Evolutionary conservation across 192 early-diverging fungal genomes (phyloP), one percentile per base, ranked within the genome.

Genomic region (Martensiomyces pterosporus): DNA sequence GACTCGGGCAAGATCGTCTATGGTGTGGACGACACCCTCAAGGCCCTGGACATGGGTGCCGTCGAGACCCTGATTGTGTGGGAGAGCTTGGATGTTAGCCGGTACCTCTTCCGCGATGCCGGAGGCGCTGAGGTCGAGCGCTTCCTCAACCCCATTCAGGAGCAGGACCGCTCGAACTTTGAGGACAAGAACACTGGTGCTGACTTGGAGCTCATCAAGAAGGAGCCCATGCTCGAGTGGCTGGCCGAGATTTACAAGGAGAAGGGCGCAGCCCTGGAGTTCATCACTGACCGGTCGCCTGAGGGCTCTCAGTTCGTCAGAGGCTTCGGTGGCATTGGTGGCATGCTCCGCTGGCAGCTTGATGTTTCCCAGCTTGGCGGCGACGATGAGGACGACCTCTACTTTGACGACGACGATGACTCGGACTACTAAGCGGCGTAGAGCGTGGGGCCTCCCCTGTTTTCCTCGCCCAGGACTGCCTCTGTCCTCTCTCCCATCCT

Each of bases 301-400:
- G 94, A 97, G 75, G 94, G 94, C 36, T 87, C 91, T 25, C 93
- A 97, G 76, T 99, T 97, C 77, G 91, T 96, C 49, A 90, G 88
- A 61, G 97, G 97, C 18, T 99, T 99, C 74, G 97, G 97, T 76
- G 97, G 97, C 34, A 97, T 99, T 57, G 97, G 93, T 39, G 94
- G 90, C 14, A 54, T 93, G 19, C 79, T 97, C 53, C 90, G 97
- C 64, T 99, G 97, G 82, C 93, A 98, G 82, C 84, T 94, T 43
- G 82, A 88, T 59, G 80, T 90, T 47, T 66, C 83, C 14, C 77
- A 82, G 63, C 70, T 88, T 26, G 79, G 77, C 26, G 81, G 83
- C 44, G 82, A 78, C 39, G 76, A 83, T 18, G 79, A 82, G 22
- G 79, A 82, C 26, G 80, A 82, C 49, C 81, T 86, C 69, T 87